Evolutionary conservation across 495 filamentous ascomycete genomes (phyloP).

Genomic region (Bombardia bombarda): DNA sequence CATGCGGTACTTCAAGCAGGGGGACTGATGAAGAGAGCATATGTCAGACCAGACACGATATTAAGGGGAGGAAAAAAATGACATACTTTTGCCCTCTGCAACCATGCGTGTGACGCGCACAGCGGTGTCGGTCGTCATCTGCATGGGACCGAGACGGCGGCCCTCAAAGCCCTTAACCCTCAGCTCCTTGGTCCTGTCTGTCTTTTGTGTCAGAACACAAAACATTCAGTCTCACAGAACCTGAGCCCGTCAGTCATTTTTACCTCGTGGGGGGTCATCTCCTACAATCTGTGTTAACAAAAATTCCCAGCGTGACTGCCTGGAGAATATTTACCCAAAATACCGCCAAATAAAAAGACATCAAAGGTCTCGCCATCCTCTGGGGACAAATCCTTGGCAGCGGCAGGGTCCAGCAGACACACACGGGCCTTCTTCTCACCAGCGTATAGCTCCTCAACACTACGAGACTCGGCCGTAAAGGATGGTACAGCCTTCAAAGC

Average conservation of each 20-base stretch:
- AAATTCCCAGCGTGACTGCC: background rate
- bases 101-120: conserved; percentile 89
- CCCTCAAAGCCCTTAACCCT: conserved; percentile 87
- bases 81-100: conserved; percentile 68
- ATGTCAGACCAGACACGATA: too few species aligned
- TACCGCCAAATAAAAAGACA: conserved; percentile 91
- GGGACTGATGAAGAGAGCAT: conserved; percentile 42
- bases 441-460: conserved; percentile 72
- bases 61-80: background rate
- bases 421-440: conserved; percentile 52
- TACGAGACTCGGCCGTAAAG: conserved; percentile 57
- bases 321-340: conserved; percentile 59
- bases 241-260: too few species aligned
- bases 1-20: conserved; percentile 66
- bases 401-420: conserved; percentile 84
- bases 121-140: conserved; percentile 98
- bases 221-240: too few species aligned
- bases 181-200: conserved; percentile 89
- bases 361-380: conserved; percentile 79
- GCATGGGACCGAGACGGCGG: conserved; percentile 79
- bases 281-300: conserved; percentile 40
- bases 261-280: conserved; percentile 93
- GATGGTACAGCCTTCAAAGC: conserved; percentile 50
- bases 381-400: conserved; percentile 68
- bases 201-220: background rate